phyloP scores from a whole-genome alignment of 2,329 filamentous ascomycete genomes.

The Colletotrichum tanaceti region DNA sequence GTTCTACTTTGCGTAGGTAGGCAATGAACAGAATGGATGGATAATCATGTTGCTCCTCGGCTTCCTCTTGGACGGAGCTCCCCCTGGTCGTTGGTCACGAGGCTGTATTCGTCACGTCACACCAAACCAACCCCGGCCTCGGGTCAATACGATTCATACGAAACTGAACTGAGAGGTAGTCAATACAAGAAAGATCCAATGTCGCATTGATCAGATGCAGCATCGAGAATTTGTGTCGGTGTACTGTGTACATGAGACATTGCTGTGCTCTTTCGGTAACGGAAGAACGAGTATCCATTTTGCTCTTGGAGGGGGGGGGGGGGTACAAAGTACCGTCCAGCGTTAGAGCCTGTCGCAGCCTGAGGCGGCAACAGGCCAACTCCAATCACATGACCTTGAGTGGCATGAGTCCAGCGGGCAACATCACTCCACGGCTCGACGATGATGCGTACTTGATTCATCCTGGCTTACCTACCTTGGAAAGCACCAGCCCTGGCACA shows the following conservation, averaged over 20 bases:
- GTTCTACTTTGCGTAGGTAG: constrained; percentile 3
- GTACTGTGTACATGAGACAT: constrained; percentile 1
- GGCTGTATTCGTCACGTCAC: constrained; percentile 33
- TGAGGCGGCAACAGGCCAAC: not conserved
- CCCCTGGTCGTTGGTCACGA: constrained; percentile 33
- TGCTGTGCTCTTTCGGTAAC: not conserved
- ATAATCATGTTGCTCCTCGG: not conserved
- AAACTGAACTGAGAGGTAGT: constrained; percentile 12
- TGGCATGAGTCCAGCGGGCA: constrained; percentile 26
- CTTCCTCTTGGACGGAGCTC: constrained; percentile 10
- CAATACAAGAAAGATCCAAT: constrained; percentile 8
- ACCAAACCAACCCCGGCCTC: constrained; percentile 11
- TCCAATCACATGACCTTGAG: constrained; percentile 33
- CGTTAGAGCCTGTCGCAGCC: constrained; percentile 2
- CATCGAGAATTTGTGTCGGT: too few species aligned
- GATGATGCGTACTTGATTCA: constrained; percentile 19
- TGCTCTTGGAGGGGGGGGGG: not conserved
- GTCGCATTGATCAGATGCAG: constrained; percentile 4
- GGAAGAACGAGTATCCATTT: constrained; percentile 9
- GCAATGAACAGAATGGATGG: not conserved
- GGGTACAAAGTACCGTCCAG: too few species aligned
- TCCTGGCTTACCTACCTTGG: not conserved
- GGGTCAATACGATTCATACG: constrained; percentile 7
- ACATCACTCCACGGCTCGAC: constrained; percentile 22
- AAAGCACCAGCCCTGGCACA: constrained; percentile 4